phyloP scores from a whole-genome alignment of 495 filamentous ascomycete species.

The Hamigera avellanea region DNA sequence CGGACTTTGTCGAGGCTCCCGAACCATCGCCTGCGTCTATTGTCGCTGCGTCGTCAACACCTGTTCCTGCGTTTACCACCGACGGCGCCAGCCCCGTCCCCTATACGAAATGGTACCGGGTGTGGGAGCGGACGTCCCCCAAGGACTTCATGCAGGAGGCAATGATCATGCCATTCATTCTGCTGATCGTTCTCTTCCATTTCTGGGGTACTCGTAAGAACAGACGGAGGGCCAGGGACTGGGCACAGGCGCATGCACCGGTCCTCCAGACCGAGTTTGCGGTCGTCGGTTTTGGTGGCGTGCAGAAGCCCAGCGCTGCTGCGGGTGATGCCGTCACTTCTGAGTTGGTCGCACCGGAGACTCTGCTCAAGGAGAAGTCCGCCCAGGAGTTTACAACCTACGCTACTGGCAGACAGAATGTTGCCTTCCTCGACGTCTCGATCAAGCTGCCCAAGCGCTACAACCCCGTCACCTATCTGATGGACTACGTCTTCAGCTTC shows the following conservation, averaged over 20 bases:
- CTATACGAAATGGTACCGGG: constrained; percentile 92
- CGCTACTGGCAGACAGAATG: constrained; percentile 86
- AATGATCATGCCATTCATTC: constrained; percentile 62
- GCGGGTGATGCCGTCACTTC: constrained; percentile 32
- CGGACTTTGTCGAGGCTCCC: constrained; percentile 62
- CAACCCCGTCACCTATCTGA: constrained; percentile 66
- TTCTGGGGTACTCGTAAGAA: constrained; percentile 75
- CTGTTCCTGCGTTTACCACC: constrained; percentile 18
- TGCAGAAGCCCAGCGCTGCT: constrained; percentile 22
- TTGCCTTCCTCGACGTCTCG: constrained; percentile 79
- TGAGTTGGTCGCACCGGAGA: constrained; percentile 39
- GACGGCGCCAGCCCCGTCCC: constrained; percentile 34
- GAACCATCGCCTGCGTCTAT: constrained; percentile 47
- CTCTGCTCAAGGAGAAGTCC: constrained; percentile 68
- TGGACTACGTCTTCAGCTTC: constrained; percentile 58
- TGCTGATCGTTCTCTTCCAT: constrained; percentile 65
- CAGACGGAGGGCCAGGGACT: constrained; percentile 63
- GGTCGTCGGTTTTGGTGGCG: constrained; percentile 64
- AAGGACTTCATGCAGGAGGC: constrained; percentile 82
- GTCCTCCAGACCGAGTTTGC: constrained; percentile 73
- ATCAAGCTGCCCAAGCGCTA: constrained; percentile 77
- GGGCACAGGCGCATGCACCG: constrained; percentile 64
- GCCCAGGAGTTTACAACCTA: constrained; percentile 77
- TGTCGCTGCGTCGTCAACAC: constrained; percentile 21
- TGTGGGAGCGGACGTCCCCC: constrained; percentile 77